Evolutionary conservation across 2,329 filamentous ascomycete species (phyloP), one percentile per base, ranked within the genome.

Genomic region (Fonsecaea multimorphosa): DNA sequence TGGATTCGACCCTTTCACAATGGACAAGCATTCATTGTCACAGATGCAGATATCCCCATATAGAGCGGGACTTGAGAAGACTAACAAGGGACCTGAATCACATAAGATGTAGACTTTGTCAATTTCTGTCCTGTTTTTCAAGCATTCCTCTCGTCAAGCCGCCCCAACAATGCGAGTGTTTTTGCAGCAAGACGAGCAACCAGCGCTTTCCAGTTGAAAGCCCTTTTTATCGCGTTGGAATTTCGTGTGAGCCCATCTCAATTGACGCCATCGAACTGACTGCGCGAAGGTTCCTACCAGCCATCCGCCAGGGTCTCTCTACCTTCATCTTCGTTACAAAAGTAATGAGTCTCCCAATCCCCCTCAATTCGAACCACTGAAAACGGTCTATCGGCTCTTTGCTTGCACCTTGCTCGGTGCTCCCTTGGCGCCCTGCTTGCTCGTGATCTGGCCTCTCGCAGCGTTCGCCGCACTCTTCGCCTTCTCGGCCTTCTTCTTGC

Each of bases 401-500:
- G 91, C 89, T 80, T 90, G 86, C 76, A 92, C 89, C 91, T 97
- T 97, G 79, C 85, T 83, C 76, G 87, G 88, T 75, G 93, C 88
- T 78, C 95, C 95, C 89, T 96, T 97, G 73, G 92, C 90, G 78
- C 92, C 93, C 88, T 97, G 92, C 91, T 99, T 99, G 89, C 92
- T 93, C 81, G 90, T 85, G 81, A 96, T 91, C 85, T 93, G 87
- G 79, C 92, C 93, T 85, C 91, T 90, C 80, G 89, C 84, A 74
- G 89, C 87, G 70, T 74, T 77, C 74, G 90, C 87, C 73, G 93
- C 93, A 78, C 76, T 86, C 91, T 98, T 98, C 77, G 95, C 95
- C 92, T 99, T 99, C 85, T 98, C 93, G 68, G 92, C 91, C 91
- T 98, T 99, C 92, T 98, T 99, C 82, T 88, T 89, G 81, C 88